A percentile compares a stretch with the other conserved stretches of the same genome.
These are phyloP conservation scores for Podila verticillata DNA, from an alignment of 192 early-diverging fungal species.

Conservation along the genomic window DNA sequence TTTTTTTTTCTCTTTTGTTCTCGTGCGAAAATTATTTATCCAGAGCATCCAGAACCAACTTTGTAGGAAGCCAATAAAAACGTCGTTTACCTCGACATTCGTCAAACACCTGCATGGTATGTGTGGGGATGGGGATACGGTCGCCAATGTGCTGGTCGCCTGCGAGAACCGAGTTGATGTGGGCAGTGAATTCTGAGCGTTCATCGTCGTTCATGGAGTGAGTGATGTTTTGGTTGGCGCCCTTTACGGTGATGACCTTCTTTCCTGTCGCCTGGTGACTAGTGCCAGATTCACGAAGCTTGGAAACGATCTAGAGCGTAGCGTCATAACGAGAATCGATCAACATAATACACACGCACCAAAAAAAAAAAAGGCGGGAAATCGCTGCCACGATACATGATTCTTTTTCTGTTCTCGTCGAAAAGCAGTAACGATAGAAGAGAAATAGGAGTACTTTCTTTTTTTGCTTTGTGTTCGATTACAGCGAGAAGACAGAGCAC, in stretches of 20 bases:
- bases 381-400: background rate
- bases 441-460: too few relatives aligned
- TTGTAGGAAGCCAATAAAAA: too few relatives aligned
- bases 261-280: conserved; percentile 64
- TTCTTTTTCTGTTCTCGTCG: background rate
- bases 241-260: conserved; percentile 90
- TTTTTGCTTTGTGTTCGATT: too few relatives aligned
- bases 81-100: conserved; percentile 80
- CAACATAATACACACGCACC: background rate
- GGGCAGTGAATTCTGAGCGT: conserved; percentile 93
- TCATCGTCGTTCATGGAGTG: conserved; percentile 99
- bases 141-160: conserved; percentile 85
- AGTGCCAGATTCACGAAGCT: conserved; percentile 58
- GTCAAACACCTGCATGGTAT: conserved; percentile 97
- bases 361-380: conserved; percentile 11
- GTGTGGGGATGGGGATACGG: conserved; percentile 90
- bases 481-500: background rate
- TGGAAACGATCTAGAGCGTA: conserved; percentile 56
- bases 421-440: too few relatives aligned
- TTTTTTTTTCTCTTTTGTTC: too few relatives aligned
- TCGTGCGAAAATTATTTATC: too few relatives aligned
- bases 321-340: conserved; percentile 7
- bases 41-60: too few relatives aligned
- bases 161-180: conserved; percentile 89
- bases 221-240: conserved; percentile 85